phyloP scores from a whole-genome alignment of 306 rosid genomes.

The Gastrolobium villosum region DNA sequence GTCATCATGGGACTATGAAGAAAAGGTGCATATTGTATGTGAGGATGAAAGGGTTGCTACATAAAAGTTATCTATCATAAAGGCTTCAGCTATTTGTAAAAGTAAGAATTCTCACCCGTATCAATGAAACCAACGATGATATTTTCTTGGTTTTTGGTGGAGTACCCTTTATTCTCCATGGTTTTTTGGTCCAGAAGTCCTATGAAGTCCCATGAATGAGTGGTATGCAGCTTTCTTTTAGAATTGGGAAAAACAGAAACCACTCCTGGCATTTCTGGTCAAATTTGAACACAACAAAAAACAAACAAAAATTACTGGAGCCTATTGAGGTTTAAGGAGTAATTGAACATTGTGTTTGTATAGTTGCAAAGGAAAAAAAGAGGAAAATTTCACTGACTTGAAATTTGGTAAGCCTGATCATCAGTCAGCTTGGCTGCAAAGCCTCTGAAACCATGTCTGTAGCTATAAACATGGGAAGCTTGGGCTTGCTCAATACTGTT shows the following conservation, averaged over 20 bases:
- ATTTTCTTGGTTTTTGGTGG: constrained; percentile 73
- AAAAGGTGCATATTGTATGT: constrained; percentile 39
- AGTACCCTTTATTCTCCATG: constrained; percentile 62
- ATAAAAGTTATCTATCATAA: constrained; percentile 35
- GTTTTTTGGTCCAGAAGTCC: constrained; percentile 69
- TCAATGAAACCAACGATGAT: constrained; percentile 79
- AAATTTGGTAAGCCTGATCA: constrained; percentile 73
- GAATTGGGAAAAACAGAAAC: constrained; percentile 81
- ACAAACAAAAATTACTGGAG: constrained; percentile 34
- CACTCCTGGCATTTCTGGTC: constrained; percentile 75
- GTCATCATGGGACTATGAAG: constrained; percentile 32
- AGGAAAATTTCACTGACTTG: constrained; percentile 50
- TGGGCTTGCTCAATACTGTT: constrained; percentile 73
- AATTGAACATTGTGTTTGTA: background rate
- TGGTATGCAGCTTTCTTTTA: constrained; percentile 76
- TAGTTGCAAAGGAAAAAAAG: background rate
- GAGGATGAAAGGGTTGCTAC: constrained; percentile 29
- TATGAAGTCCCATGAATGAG: constrained; percentile 90
- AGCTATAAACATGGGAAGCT: constrained; percentile 75
- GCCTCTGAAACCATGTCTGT: constrained; percentile 80
- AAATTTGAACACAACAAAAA: constrained; percentile 39
- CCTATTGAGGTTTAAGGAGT: background rate
- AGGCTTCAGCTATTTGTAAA: constrained; percentile 16
- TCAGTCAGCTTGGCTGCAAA: constrained; percentile 79
- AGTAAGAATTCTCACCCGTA: constrained; percentile 62